Conservation (phyloP, 1,284 basidiomycete species). For the Golubevia sp. region DNA sequence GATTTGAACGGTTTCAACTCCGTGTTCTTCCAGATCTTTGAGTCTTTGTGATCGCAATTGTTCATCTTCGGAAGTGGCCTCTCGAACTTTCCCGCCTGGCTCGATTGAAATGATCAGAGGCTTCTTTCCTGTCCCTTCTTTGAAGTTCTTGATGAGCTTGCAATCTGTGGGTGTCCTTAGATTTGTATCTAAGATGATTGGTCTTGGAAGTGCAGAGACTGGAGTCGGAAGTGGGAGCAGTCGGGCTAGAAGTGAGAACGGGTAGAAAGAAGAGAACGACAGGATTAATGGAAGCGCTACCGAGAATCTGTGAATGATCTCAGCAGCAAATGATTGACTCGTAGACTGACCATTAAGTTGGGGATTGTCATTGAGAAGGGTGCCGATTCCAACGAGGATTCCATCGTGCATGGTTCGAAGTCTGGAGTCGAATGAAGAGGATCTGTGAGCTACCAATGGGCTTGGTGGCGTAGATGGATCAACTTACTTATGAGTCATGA, state of each 20-base stretch:
- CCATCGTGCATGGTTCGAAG: constrained; percentile 78
- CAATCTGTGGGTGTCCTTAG: constrained; percentile 73
- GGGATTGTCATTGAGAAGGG: constrained; percentile 87
- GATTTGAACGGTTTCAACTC: constrained; percentile 64
- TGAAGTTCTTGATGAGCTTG: constrained; percentile 76
- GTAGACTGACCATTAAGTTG: constrained; percentile 85
- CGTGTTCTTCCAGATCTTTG: constrained; percentile 56
- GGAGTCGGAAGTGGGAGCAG: constrained; percentile 57
- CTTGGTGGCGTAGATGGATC: background rate
- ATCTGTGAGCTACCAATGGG: background rate
- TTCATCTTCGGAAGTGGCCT: too few species aligned
- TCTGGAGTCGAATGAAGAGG: constrained; percentile 15
- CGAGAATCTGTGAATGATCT: too few species aligned
- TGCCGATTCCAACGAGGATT: constrained; percentile 88
- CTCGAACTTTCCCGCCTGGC: constrained; percentile 18
- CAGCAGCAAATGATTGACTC: too few species aligned
- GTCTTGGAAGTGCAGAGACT: constrained; percentile 69
- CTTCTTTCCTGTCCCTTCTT: constrained; percentile 69
- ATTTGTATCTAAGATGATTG: constrained; percentile 79
- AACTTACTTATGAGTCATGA: constrained; percentile 87
- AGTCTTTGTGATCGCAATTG: constrained; percentile 36
- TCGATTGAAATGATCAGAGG: constrained; percentile 75
- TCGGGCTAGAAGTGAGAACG: constrained; percentile 66
- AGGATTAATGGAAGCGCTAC: background rate
- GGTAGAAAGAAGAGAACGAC: too few species aligned